Evolutionary conservation across 495 filamentous ascomycete species (phyloP), one percentile per base, ranked within the genome.

Genomic region (Hypoxylon crocopeplum): DNA sequence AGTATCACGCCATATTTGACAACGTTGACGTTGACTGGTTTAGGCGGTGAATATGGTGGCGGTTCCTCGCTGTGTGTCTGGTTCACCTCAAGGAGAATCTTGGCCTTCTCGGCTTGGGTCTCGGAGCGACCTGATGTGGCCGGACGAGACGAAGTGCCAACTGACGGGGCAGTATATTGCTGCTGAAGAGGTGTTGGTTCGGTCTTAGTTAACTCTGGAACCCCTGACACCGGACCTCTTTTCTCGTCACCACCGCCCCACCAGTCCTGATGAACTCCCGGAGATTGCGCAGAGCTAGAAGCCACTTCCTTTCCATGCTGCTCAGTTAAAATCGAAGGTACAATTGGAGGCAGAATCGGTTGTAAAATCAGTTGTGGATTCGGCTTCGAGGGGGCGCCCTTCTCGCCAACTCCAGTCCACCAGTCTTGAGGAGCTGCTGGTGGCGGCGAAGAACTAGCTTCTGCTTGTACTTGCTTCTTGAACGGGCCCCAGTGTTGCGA

Each of bases 1-100:
- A 76, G 69, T 30, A 77, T 67, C 4, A 71, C 72, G 11, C 70
- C 71, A 50, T 75, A 78, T 8, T 74, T 73, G 30, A 71, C 53
- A n/a, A n/a, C n/a, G n/a, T n/a, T n/a, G 32, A 66, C 65, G 22
- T 59, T 48, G 13, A 59, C 52, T 19, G 59, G 30, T 12, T 73
- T 70, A 1, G 75, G 70, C 17, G 73, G 72, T 11, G 75, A 77
- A 47, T 79, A 77, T 2, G 78, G 76, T 0, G 78, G 78, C 10
- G 77, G 77, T 11, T 67, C 32, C 13, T 77, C 73, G 11, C 38
- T 50, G 0, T 55, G 44, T 10, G 44, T 25, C 3, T 56, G 51
- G 34, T 69, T 71, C 3, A 75, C 72, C 46, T 77, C 74, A 0
- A 61, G 29, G 1, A 73, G 50, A 13, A 72, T 63, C 29, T 61